Percentiles rank a stretch among this genome's conserved stretches.
These are phyloP conservation scores for Penicillium rolfsii DNA, from an alignment of 2,329 filamentous ascomycete species.

Conservation along the genomic window DNA sequence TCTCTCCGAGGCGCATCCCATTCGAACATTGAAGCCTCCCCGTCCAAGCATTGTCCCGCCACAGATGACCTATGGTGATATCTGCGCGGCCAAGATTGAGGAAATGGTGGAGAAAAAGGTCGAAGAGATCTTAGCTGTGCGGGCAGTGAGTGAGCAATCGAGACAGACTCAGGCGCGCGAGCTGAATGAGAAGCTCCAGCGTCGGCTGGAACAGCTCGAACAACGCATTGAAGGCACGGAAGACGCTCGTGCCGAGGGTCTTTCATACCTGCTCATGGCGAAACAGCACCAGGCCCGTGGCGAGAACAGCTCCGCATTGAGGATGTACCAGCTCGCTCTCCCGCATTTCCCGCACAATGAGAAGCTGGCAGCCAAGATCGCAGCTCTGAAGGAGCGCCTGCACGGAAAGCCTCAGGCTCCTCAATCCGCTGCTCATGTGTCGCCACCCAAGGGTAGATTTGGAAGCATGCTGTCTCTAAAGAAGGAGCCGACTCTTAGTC, in stretches of 20 bases:
- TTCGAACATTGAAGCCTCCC: slow-evolving; percentile 56
- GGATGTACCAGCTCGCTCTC: slow-evolving; percentile 82
- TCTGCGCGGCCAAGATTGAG: slow-evolving; percentile 78
- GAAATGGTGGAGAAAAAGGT: slow-evolving; percentile 92
- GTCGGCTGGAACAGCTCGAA: slow-evolving; percentile 80
- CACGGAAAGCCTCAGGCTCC: slow-evolving; percentile 30
- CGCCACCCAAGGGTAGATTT: slow-evolving; percentile 29
- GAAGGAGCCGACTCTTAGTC: slow-evolving; percentile 30
- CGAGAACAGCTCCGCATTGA: slow-evolving; percentile 75
- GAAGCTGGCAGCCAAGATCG: slow-evolving; percentile 67
- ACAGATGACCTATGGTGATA: slow-evolving; percentile 50
- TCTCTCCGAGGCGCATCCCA: slow-evolving; percentile 37
- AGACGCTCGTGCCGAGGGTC: slow-evolving; percentile 75
- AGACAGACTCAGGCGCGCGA: slow-evolving; percentile 51
- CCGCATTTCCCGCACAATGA: slow-evolving; percentile 84
- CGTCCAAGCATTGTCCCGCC: slow-evolving; percentile 36
- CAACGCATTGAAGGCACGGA: slow-evolving; percentile 78
- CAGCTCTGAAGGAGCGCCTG: slow-evolving; percentile 56
- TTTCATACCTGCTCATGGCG: slow-evolving; percentile 86
- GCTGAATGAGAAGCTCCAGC: slow-evolving; percentile 77
- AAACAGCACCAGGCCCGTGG: slow-evolving; percentile 86
- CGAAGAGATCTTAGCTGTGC: slow-evolving; percentile 81
- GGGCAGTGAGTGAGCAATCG: slow-evolving; percentile 62
- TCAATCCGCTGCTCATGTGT: slow-evolving; percentile 20
- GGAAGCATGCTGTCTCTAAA: slow-evolving; percentile 42